Conservation (phyloP, 208 protist genomes). For the Crithidia expoeki region DNA sequence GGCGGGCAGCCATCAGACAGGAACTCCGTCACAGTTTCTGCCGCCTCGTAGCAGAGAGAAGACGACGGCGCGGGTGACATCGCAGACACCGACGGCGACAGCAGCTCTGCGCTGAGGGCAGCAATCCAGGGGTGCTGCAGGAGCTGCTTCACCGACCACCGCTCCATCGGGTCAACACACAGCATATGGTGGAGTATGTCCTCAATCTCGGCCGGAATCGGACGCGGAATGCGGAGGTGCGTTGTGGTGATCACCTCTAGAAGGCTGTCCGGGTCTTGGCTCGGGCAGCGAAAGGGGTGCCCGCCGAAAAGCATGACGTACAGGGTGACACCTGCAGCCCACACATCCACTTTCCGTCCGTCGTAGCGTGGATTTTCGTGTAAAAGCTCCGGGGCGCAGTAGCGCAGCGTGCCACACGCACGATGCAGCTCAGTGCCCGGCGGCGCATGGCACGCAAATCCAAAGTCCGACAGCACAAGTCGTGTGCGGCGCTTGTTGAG, state of each 20-base stretch:
- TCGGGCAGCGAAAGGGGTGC: constrained; percentile 91
- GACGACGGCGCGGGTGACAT: not conserved
- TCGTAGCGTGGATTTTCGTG: constrained; percentile 81
- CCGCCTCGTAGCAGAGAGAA: not conserved
- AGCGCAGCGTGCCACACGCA: constrained; percentile 79
- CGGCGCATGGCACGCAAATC: constrained; percentile 80
- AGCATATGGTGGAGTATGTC: constrained; percentile 83
- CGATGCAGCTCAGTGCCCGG: constrained; percentile 45
- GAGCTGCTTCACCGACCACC: constrained; percentile 85
- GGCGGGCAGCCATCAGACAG: constrained; percentile 24
- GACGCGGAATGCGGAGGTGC: constrained; percentile 56
- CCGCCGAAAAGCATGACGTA: constrained; percentile 91
- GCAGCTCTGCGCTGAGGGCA: constrained; percentile 13
- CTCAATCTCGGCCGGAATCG: constrained; percentile 48
- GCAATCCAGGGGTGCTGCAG: constrained; percentile 72
- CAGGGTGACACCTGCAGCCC: constrained; percentile 87
- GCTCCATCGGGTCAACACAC: constrained; percentile 56
- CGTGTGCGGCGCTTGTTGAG: constrained; percentile 58
- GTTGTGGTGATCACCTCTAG: constrained; percentile 65
- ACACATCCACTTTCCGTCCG: constrained; percentile 89
- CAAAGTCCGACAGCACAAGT: constrained; percentile 87
- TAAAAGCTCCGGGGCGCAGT: constrained; percentile 87
- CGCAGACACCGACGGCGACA: constrained; percentile 4
- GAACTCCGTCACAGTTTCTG: constrained; percentile 8
- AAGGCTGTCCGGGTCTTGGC: constrained; percentile 48